Evolutionary conservation across 2,329 filamentous ascomycete species (phyloP), one percentile per base, ranked within the genome.

Genomic region (Raffaelea ambrosiae): DNA sequence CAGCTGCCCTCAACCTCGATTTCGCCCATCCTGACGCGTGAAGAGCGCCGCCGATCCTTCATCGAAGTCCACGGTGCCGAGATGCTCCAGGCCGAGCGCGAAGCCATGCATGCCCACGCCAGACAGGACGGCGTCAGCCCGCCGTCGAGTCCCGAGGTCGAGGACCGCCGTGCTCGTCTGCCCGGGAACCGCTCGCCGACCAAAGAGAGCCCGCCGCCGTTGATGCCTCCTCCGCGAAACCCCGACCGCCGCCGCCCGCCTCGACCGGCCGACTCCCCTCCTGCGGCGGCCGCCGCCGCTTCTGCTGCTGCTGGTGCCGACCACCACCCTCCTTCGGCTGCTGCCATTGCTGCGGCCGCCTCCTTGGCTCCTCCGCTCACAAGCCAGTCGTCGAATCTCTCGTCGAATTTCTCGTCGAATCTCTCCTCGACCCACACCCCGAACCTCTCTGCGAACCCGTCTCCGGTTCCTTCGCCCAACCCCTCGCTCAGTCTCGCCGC

Each of bases 31-130:
- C 58, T 58, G 18, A 57, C 61, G 11, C 69, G 68, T 26, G 72
- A 79, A 51, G 76, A 79, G 22, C 72, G 72, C 40, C 68, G 77
- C 44, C 72, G 68, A 49, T 81, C 77, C 0, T 79, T 76, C 54
- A 79, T 81, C 48, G 77, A 76, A 59, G 68, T 69, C 18, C 76
- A 76, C 53, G 75, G 72, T 57, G 77, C 77, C 4, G 68, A 82
- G 57, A 81, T 83, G 73, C 72, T 77, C 35, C 65, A 74, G 55
- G 77, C 74, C 5, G 80, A 83, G 58, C 79, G 76, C 3, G 69
- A 70, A 56, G 79, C 77, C 8, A 73, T 83, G 52, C 70, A n/a
- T n/a, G n/a, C 76, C 8, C 69, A 76, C 50, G 76, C 76, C 5
- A 59, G 66, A 14, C 64, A 68, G 31, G 39, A 61, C 56, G 52